These are phyloP conservation scores for Candida pseudoglaebosa DNA, from an alignment of 805 yeast genomes.

Conservation along the genomic window DNA sequence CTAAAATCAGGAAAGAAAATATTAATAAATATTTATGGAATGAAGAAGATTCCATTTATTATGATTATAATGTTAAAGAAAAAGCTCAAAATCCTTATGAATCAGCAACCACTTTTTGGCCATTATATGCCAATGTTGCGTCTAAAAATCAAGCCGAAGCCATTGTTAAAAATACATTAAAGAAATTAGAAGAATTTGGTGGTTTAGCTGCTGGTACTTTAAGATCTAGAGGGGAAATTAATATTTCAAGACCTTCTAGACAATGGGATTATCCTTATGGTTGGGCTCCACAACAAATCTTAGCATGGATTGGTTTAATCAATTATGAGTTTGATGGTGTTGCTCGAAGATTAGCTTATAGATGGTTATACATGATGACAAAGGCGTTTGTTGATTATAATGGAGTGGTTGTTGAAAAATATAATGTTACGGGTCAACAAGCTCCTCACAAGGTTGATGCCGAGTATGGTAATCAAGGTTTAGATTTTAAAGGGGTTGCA, in stretches of 20 bases:
- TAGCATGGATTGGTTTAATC: conserved; percentile 84
- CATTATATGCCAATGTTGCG: conserved; percentile 80
- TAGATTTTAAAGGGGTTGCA: conserved; percentile 87
- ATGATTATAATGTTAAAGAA: conserved; percentile 71
- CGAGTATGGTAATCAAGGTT: conserved; percentile 95
- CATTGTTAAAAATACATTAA: conserved; percentile 54
- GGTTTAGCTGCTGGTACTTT: conserved; percentile 86
- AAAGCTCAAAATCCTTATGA: conserved; percentile 61
- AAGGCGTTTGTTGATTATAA: conserved; percentile 87
- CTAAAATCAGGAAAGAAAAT: conserved; percentile 48
- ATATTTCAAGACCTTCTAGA: conserved; percentile 72
- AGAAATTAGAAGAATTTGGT: conserved; percentile 78
- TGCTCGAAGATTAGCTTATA: conserved; percentile 68
- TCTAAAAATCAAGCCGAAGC: conserved; percentile 60
- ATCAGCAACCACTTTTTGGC: conserved; percentile 89
- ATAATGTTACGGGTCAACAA: conserved; percentile 77
- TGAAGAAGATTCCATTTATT: conserved; percentile 70
- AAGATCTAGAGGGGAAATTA: conserved; percentile 65
- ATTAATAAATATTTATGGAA: conserved; percentile 81
- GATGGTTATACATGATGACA: conserved; percentile 90
- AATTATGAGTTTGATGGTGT: conserved; percentile 66
- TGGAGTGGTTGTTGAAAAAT: conserved; percentile 94
- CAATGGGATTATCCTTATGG: conserved; percentile 99
- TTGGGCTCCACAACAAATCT: conserved; percentile 97
- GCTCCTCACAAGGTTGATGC: conserved; percentile 93